Conservation (phyloP, 192 early-diverging fungal species). For the Coemansia guatemalensis region DNA sequence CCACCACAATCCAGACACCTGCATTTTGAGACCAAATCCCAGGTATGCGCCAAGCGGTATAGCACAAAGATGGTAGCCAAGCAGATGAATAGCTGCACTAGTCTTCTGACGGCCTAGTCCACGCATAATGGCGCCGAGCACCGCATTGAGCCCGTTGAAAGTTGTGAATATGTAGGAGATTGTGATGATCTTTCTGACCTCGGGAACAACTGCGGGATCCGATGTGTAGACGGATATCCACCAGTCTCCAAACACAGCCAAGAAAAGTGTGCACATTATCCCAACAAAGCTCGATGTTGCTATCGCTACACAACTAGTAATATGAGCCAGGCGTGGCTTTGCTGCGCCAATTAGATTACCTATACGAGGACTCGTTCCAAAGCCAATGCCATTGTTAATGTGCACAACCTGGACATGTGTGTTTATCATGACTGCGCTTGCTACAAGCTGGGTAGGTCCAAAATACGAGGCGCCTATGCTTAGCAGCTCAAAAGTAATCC, state of each 20-base stretch:
- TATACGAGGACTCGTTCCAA: constrained; percentile 76
- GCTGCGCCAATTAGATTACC: constrained; percentile 70
- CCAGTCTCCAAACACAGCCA: constrained; percentile 55
- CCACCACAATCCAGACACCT: constrained; percentile 65
- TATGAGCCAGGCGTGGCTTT: constrained; percentile 55
- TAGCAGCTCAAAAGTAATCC: constrained; percentile 77
- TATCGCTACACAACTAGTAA: constrained; percentile 56
- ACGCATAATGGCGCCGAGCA: constrained; percentile 58
- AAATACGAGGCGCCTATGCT: constrained; percentile 73
- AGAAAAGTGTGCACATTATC: constrained; percentile 54
- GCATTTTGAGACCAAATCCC: constrained; percentile 50
- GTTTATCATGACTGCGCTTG: constrained; percentile 73
- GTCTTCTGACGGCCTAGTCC: constrained; percentile 57
- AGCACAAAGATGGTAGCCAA: constrained; percentile 52
- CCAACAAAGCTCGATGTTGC: constrained; percentile 58
- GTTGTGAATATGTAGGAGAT: constrained; percentile 35
- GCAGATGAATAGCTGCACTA: constrained; percentile 50
- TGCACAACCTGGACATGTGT: constrained; percentile 66
- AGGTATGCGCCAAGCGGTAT: constrained; percentile 55
- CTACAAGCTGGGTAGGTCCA: constrained; percentile 70
- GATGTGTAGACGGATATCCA: constrained; percentile 64
- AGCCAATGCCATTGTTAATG: constrained; percentile 76
- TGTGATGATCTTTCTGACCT: constrained; percentile 34
- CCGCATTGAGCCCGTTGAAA: constrained; percentile 57
- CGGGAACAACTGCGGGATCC: constrained; percentile 22